A percentile compares a stretch with the other conserved stretches of the same genome.
phyloP scores from a whole-genome alignment of 257 asterid genomes.

The Euphrasia confusa region DNA sequence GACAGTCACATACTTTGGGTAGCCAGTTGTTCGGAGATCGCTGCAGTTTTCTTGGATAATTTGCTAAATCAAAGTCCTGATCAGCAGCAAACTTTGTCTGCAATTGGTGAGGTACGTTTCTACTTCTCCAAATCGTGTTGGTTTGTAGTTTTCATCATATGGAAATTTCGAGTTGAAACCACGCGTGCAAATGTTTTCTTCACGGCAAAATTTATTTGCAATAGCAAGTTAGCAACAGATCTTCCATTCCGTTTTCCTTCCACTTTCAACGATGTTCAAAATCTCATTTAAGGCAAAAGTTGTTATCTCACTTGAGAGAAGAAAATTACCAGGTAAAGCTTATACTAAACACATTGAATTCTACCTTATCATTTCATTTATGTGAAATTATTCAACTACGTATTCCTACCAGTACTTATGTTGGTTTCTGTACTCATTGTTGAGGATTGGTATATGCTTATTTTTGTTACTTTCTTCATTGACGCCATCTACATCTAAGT shows the following conservation, averaged over 20 bases:
- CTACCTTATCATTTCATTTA: too few species aligned
- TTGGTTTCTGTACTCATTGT: too few species aligned
- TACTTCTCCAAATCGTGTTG: neutral
- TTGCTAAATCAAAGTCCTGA: slow-evolving; percentile 79
- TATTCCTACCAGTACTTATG: too few species aligned
- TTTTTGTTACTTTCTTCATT: too few species aligned
- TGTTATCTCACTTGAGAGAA: too few species aligned
- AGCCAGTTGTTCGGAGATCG: slow-evolving; percentile 95
- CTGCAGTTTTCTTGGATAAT: slow-evolving; percentile 90
- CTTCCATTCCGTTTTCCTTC: slow-evolving; percentile 97
- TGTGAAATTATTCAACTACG: too few species aligned
- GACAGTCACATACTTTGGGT: too few species aligned
- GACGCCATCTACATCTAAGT: too few species aligned
- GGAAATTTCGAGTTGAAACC: neutral
- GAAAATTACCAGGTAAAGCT: too few species aligned
- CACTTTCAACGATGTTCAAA: slow-evolving; percentile 62
- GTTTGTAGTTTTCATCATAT: neutral
- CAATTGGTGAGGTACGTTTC: slow-evolving; percentile 85
- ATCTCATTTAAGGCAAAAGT: too few species aligned
- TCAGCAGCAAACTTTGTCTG: slow-evolving; percentile 88
- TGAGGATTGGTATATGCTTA: neutral
- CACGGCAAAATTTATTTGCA: slow-evolving; percentile 89
- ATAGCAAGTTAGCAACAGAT: slow-evolving; percentile 95
- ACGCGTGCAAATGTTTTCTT: neutral
- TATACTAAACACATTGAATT: too few species aligned